phyloP scores from a whole-genome alignment of 164 flowering plant species.

The Paratinospora sagittata region DNA sequence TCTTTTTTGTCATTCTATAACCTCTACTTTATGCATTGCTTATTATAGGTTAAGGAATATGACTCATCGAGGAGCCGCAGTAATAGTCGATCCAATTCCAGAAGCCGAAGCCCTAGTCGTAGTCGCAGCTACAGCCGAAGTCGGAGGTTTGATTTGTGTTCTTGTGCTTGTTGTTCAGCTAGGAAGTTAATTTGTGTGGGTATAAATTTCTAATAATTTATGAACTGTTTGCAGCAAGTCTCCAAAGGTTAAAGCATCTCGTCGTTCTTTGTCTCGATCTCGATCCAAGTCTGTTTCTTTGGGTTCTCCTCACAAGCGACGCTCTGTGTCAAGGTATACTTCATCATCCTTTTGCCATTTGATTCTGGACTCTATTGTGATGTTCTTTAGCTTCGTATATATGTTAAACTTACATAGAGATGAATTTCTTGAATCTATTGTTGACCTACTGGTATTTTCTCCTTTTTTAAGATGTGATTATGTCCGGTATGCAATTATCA shows the following conservation, averaged over 20 bases:
- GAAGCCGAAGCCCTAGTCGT: conserved; percentile 47
- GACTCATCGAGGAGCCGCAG: conserved; percentile 60
- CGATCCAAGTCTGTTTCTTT: conserved; percentile 51
- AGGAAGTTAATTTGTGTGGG: not conserved
- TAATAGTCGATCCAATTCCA: conserved; percentile 51
- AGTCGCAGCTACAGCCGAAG: conserved; percentile 55
- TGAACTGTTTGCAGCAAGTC: conserved; percentile 53
- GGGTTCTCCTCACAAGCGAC: conserved; percentile 43
- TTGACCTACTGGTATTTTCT: not conserved
- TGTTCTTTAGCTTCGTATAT: not conserved
- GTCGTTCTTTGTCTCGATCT: conserved; percentile 50
- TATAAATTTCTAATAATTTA: not conserved
- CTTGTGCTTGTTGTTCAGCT: not conserved
- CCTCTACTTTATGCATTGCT: not conserved
- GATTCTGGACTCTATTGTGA: not conserved
- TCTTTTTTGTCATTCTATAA: not conserved
- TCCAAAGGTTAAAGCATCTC: conserved; percentile 61
- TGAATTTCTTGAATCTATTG: not conserved
- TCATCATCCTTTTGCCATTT: not conserved
- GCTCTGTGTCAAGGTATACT: conserved; percentile 53
- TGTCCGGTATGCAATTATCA: not conserved
- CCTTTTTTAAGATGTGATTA: not conserved
- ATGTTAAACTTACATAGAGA: not conserved
- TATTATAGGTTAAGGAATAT: conserved; percentile 76
- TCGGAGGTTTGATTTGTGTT: conserved; percentile 34